Evolutionary conservation across 805 yeast genomes (phyloP).

Genomic region (Sporopachydermia lactativora): DNA sequence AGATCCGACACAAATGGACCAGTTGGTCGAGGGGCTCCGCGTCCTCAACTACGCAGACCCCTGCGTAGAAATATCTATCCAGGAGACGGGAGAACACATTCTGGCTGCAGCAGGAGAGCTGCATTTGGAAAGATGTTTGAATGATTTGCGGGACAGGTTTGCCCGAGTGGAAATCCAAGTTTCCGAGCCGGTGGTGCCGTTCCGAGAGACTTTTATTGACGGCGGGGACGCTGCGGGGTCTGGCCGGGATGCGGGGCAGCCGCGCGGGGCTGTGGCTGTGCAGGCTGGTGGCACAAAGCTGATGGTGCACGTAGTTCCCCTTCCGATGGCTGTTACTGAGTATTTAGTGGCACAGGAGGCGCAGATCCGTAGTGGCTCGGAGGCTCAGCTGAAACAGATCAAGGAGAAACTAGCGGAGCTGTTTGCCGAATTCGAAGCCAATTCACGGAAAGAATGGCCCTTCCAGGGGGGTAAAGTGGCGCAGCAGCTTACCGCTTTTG

Average conservation of each 20-base stretch:
- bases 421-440: not conserved
- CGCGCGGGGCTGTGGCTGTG: constrained; percentile 34
- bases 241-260: constrained; percentile 26
- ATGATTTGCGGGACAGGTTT: constrained; percentile 80
- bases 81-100: constrained; percentile 87
- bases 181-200: constrained; percentile 91
- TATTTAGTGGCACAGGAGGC: constrained; percentile 34
- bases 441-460: constrained; percentile 14
- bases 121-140: constrained; percentile 87
- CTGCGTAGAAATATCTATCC: constrained; percentile 74
- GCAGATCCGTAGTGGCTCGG: constrained; percentile 22
- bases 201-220: constrained; percentile 63
- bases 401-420: constrained; percentile 13
- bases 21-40: constrained; percentile 64
- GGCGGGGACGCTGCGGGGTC: constrained; percentile 38
- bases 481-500: constrained; percentile 46
- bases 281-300: constrained; percentile 35
- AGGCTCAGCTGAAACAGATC: not conserved
- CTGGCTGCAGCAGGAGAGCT: constrained; percentile 94
- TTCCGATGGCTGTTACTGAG: constrained; percentile 35
- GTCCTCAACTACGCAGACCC: constrained; percentile 85
- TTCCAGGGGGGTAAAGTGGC: constrained; percentile 18
- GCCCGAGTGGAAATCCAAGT: constrained; percentile 80
- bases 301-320: constrained; percentile 32
- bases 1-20: constrained; percentile 66